phyloP scores from a whole-genome alignment of 805 yeast genomes.

The fission yeast (Schizosaccharomyces pombe) region DNA sequence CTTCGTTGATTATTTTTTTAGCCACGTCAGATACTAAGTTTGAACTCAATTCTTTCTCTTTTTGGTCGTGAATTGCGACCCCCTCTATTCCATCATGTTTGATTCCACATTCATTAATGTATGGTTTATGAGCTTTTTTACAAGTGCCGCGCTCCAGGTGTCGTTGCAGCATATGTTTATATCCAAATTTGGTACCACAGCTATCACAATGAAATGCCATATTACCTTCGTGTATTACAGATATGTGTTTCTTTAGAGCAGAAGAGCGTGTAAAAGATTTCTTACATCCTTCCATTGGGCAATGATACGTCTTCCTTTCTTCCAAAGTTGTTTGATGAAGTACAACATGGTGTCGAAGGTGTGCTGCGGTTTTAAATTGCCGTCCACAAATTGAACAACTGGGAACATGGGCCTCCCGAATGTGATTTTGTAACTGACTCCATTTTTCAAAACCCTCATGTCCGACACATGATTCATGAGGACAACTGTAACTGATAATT shows the following conservation, averaged over 20 bases:
- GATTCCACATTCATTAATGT: not conserved
- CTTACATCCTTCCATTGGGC: conserved; percentile 27
- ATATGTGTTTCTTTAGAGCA: conserved; percentile 29
- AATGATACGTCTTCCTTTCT: conserved; percentile 35
- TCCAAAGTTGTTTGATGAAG: conserved; percentile 29
- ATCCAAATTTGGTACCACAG: conserved; percentile 11
- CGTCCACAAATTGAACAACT: conserved; percentile 44
- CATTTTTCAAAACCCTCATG: conserved; percentile 37
- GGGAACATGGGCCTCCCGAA: conserved; percentile 50
- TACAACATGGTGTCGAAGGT: conserved; percentile 48
- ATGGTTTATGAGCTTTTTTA: not conserved
- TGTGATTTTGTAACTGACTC: conserved; percentile 50
- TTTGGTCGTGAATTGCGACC: no score
- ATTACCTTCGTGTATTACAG: conserved; percentile 10
- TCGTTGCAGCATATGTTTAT: conserved; percentile 9
- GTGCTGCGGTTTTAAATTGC: conserved; percentile 48
- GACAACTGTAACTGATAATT: conserved; percentile 10
- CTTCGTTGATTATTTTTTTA: conserved; percentile 12
- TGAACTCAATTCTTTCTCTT: no score
- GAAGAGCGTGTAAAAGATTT: conserved; percentile 31
- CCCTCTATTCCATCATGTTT: no score
- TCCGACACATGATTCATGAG: conserved; percentile 19
- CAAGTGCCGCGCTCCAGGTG: conserved; percentile 6
- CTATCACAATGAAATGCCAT: conserved; percentile 11
- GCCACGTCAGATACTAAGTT: no score